Evolutionary conservation across 768 basidiomycete genomes (phyloP).

Genomic region (Rhodocollybia butyracea): DNA sequence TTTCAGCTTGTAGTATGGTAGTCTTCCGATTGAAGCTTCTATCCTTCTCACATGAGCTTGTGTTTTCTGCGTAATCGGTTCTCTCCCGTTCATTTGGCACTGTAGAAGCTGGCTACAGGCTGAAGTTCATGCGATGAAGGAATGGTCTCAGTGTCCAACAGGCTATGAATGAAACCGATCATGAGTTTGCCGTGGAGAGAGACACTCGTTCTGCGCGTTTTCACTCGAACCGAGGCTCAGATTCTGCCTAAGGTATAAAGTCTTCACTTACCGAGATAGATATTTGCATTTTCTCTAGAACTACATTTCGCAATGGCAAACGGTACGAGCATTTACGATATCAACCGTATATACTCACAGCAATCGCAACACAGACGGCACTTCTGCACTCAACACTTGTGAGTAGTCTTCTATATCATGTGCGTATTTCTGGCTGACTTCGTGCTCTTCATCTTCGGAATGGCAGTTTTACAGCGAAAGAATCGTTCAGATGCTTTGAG

Average conservation of each 20-base stretch:
- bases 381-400: conserved; percentile 42
- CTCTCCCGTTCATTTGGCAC: too few species aligned
- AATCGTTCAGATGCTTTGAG: conserved; percentile 41
- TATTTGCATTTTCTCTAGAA: not conserved
- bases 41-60: not conserved
- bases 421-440: not conserved
- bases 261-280: not conserved
- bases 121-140: too few species aligned
- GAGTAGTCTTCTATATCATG: conserved; percentile 11
- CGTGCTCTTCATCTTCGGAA: not conserved
- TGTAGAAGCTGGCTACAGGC: too few species aligned
- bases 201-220: not conserved
- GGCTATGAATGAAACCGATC: conserved; percentile 7
- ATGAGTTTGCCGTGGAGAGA: not conserved
- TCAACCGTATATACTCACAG: not conserved
- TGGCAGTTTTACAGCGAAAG: conserved; percentile 52
- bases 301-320: conserved; percentile 15
- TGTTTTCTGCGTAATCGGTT: not conserved
- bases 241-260: conserved; percentile 2
- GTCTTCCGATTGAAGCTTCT: not conserved
- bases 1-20: not conserved
- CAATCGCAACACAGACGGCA: conserved; percentile 18
- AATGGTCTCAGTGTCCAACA: not conserved
- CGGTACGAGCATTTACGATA: conserved; percentile 12
- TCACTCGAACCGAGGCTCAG: conserved; percentile 3